Conservation (phyloP, 2,329 filamentous ascomycete species). For the Aspergillus fischeri region DNA sequence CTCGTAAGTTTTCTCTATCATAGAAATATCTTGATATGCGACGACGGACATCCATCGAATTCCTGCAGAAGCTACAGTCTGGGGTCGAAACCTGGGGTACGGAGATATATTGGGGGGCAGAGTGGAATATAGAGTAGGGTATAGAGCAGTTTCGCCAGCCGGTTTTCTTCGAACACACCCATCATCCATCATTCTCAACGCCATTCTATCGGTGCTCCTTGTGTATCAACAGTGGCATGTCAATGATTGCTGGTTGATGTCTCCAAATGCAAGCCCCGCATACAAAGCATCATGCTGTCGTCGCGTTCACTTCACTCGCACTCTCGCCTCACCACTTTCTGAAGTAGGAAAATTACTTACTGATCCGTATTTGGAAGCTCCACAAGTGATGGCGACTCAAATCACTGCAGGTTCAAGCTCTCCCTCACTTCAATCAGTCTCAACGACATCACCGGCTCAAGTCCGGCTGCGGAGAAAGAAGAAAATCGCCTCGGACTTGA, state of each 20-base stretch:
- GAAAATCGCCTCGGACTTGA: constrained; percentile 29
- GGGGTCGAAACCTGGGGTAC: neutral
- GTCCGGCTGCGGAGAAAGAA: constrained; percentile 28
- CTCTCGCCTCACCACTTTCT: neutral
- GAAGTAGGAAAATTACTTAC: neutral
- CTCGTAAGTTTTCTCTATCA: neutral
- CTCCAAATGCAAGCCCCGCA: neutral
- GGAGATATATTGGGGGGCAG: too few relatives aligned
- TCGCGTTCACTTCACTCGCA: too few relatives aligned
- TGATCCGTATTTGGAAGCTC: neutral
- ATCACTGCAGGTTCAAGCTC: neutral
- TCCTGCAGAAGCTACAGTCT: neutral
- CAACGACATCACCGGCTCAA: constrained; percentile 15
- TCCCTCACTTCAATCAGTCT: neutral
- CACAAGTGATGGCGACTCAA: constrained; percentile 3
- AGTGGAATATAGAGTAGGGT: too few relatives aligned
- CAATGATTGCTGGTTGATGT: neutral
- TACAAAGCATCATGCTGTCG: too few relatives aligned
- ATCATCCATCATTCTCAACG: too few relatives aligned
- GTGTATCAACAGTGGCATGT: neutral
- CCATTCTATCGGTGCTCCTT: too few relatives aligned
- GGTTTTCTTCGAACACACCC: neutral
- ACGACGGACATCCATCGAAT: neutral
- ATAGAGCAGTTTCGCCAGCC: neutral
- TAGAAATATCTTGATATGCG: neutral